Evolutionary conservation across 306 rosid genomes (phyloP).

Genomic region (Hylodesmum podocarpum): DNA sequence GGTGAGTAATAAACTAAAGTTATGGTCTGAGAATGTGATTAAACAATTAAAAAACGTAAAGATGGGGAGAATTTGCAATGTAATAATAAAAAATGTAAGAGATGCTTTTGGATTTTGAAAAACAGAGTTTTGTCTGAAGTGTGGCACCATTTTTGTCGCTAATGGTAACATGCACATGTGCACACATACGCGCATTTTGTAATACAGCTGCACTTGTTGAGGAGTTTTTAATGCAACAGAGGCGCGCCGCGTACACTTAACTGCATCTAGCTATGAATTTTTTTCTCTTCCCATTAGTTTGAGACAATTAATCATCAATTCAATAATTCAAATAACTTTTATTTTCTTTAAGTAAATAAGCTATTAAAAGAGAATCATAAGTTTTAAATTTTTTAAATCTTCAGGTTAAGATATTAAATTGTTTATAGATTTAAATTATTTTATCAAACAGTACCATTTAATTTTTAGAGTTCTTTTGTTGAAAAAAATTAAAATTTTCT

Average conservation of each 20-base stretch:
- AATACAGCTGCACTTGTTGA: constrained; percentile 9
- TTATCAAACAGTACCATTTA: no score
- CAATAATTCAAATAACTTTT: no score
- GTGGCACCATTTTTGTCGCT: constrained; percentile 28
- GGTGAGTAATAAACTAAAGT: not conserved
- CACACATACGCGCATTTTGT: not conserved
- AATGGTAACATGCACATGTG: constrained; percentile 30
- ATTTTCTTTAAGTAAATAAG: no score
- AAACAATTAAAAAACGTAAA: not conserved
- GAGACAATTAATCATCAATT: no score
- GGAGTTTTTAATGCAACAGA: constrained; percentile 12
- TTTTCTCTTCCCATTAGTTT: not conserved
- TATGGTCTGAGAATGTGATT: not conserved
- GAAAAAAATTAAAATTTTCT: no score
- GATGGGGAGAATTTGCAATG: constrained; percentile 6
- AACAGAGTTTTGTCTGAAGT: not conserved
- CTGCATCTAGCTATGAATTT: not conserved
- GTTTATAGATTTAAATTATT: no score
- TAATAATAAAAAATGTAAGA: constrained; percentile 12
- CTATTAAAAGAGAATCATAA: no score
- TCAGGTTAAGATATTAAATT: no score
- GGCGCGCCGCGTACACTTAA: constrained; percentile 16
- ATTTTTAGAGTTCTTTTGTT: no score
- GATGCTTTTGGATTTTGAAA: constrained; percentile 27
- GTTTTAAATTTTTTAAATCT: no score